Evolutionary conservation across 75 land plant genomes (phyloP), one percentile per base, ranked within the genome.

Genomic region (Selaginella tamariscina): DNA sequence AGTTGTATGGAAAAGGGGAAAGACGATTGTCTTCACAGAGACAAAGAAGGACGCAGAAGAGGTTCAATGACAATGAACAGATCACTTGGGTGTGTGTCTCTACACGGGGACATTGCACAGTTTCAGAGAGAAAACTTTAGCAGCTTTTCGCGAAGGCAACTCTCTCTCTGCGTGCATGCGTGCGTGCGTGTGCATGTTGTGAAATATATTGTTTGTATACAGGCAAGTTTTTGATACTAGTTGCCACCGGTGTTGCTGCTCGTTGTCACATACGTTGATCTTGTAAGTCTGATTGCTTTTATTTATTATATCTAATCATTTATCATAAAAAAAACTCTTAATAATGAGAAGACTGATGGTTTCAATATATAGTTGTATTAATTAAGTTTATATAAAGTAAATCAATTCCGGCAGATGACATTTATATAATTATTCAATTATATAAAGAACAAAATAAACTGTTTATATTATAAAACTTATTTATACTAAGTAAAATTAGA

Each of bases 221-320:
- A n/a, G n/a, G n/a, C n/a, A n/a, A n/a, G n/a, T n/a, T n/a, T 79
- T 60, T 69, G 89, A 1, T 65, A n/a, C n/a, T 93, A 57, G 74
- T 89, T 71, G 98, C 98, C 5, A 93, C 98, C 27, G 98, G 90
- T 81, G 96, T 94, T 71, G 98, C 98, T 74, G 84, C 98, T 0
- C 96, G 98, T 63, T 72, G 75, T 93, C 60, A 95, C 98, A 29
- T 83, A 90, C 77, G 98, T 93, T 65, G 98, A 93, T 68, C 79
- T 93, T 74, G 89, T 93, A 55, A 66, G 81, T 66, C 15, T 39
- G 11, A 15, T 39, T 39, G 18, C 1, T 56, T 62, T 64, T 56
- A 29, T 32, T 65, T 32, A n/a, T n/a, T n/a, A n/a, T n/a, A n/a
- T n/a, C n/a, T n/a, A n/a, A n/a, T n/a, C n/a, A n/a, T n/a, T n/a